A percentile compares a stretch with the other conserved stretches of the same genome.
Conservation (phyloP, 495 filamentous ascomycete species). For the Xylaria palmicola region DNA sequence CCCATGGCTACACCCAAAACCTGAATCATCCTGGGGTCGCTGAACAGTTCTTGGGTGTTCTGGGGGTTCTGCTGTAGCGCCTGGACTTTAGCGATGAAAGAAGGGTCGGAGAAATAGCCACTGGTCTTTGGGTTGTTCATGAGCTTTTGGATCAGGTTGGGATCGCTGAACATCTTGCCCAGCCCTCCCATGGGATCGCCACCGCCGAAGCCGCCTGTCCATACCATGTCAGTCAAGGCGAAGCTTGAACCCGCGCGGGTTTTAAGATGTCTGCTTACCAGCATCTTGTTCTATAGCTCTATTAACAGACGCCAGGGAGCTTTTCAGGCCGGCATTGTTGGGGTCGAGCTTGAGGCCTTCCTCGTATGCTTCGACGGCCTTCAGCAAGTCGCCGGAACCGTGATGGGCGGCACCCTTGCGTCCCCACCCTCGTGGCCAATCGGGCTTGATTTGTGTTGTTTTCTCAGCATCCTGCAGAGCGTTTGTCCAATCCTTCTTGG, state of each 20-base stretch:
- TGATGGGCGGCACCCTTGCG: conserved; percentile 90
- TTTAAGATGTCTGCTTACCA: conserved; percentile 40
- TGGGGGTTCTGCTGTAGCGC: conserved; percentile 76
- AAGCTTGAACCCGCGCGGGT: background rate
- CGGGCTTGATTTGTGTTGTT: conserved; percentile 88
- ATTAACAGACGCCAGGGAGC: conserved; percentile 76
- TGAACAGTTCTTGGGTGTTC: conserved; percentile 73
- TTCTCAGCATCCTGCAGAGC: conserved; percentile 90
- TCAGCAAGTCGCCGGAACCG: conserved; percentile 80
- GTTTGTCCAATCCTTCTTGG: conserved; percentile 78
- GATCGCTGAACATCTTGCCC: conserved; percentile 90
- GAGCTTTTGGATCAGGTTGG: conserved; percentile 82
- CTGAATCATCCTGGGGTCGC: conserved; percentile 88
- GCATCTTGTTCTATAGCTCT: conserved; percentile 82
- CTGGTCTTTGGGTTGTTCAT: conserved; percentile 92
- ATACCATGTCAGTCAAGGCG: conserved; percentile 5
- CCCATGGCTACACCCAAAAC: conserved; percentile 92
- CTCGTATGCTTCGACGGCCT: conserved; percentile 85
- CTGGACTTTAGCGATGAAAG: conserved; percentile 89
- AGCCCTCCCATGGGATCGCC: conserved; percentile 70
- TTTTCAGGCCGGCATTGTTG: conserved; percentile 88
- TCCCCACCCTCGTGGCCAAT: conserved; percentile 95
- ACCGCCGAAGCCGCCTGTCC: conserved; percentile 36
- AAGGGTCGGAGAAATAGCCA: conserved; percentile 72
- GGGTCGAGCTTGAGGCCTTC: conserved; percentile 89